phyloP scores from a whole-genome alignment of 176 grass and related monocot species.

The Musa itinerans region DNA sequence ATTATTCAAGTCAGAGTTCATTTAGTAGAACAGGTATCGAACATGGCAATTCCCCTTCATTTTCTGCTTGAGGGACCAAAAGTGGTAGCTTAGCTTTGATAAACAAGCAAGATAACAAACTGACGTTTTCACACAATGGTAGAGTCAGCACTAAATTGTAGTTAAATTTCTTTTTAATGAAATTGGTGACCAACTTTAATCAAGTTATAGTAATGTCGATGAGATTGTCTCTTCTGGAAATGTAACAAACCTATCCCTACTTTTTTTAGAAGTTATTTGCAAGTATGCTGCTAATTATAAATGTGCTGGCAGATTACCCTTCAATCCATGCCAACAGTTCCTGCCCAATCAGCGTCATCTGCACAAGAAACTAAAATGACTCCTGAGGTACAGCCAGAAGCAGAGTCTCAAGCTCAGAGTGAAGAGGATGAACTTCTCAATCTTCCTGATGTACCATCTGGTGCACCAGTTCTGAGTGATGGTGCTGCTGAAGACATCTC shows the following conservation, averaged over 20 bases:
- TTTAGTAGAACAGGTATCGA: background rate
- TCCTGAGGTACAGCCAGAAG: background rate
- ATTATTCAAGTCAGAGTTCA: background rate
- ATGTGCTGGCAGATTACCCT: constrained; percentile 43
- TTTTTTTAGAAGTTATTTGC: background rate
- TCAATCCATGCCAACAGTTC: constrained; percentile 62
- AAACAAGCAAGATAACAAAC: background rate
- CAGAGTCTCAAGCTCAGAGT: constrained; percentile 26
- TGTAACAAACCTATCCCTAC: background rate
- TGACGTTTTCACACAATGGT: background rate
- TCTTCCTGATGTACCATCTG: constrained; percentile 84
- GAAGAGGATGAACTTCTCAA: constrained; percentile 53
- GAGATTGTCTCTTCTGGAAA: background rate
- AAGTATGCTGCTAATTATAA: constrained; percentile 7
- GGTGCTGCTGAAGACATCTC: background rate
- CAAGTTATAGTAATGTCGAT: too few species aligned
- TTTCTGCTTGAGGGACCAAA: background rate
- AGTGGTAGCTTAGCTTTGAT: too few species aligned
- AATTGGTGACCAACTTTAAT: background rate
- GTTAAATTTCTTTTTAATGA: background rate
- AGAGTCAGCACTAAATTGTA: background rate
- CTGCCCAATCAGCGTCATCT: constrained; percentile 27
- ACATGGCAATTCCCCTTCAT: background rate
- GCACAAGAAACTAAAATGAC: too few species aligned
- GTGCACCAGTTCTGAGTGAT: background rate